Conservation (phyloP, 495 filamentous ascomycete genomes). For the Apodospora peruviana region DNA sequence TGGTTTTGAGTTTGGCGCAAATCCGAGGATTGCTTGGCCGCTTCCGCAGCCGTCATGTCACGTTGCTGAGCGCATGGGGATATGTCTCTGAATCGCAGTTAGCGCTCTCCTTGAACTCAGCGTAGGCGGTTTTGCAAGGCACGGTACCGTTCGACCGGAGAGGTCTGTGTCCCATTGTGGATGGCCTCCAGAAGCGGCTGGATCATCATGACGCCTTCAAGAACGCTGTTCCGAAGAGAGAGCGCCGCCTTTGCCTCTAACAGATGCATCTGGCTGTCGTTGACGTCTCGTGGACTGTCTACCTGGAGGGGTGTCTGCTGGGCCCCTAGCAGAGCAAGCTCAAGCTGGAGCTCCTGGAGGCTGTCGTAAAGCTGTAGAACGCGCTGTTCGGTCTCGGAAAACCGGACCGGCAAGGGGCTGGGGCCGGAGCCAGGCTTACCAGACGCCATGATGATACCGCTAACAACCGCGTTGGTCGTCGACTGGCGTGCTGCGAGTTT, state of each 20-base stretch:
- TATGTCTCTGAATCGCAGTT: conserved; percentile 57
- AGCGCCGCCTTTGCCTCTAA: conserved; percentile 65
- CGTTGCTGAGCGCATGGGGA: conserved; percentile 60
- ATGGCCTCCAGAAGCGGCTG: conserved; percentile 73
- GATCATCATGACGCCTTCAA: conserved; percentile 59
- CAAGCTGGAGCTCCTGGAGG: conserved; percentile 62
- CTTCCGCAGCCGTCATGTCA: conserved; percentile 55
- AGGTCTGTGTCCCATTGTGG: conserved; percentile 60
- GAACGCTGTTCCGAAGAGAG: conserved; percentile 58
- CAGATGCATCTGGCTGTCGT: conserved; percentile 58
- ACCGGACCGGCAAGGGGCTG: background rate
- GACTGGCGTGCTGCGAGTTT: too few relatives aligned
- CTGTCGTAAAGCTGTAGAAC: conserved; percentile 64
- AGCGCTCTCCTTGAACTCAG: too few relatives aligned
- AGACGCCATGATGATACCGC: conserved; percentile 7
- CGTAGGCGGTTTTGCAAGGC: too few relatives aligned
- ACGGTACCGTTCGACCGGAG: conserved; percentile 59
- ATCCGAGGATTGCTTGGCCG: conserved; percentile 50
- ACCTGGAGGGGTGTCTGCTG: conserved; percentile 10
- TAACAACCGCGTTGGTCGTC: too few relatives aligned
- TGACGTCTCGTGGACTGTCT: conserved; percentile 22
- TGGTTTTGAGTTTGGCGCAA: conserved; percentile 42
- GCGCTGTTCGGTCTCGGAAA: conserved; percentile 47
- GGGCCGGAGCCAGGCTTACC: too few relatives aligned
- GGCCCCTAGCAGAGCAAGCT: conserved; percentile 62